phyloP scores from a whole-genome alignment of 352 stramenopile genomes.

The Vaucheria bursata region DNA sequence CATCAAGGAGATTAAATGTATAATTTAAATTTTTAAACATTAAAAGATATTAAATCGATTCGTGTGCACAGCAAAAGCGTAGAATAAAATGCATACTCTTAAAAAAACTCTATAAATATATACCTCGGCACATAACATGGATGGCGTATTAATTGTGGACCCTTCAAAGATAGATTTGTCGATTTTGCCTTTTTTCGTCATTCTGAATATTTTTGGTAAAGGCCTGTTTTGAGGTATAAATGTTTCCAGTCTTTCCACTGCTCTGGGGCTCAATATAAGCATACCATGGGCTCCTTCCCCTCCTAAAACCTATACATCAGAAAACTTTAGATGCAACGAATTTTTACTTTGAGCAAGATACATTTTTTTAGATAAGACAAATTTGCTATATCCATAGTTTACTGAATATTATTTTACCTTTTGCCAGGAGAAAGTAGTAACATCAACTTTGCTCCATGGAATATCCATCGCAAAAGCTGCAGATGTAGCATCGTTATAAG shows the following conservation, averaged over 20 bases:
- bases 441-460: conserved; percentile 93
- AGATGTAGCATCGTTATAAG: conserved; percentile 95
- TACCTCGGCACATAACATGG: conserved; percentile 91
- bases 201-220: conserved; percentile 97
- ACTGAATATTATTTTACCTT: no score
- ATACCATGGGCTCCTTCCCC: conserved; percentile 95
- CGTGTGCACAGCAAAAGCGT: no score
- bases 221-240: conserved; percentile 79
- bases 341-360: no score
- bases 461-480: conserved; percentile 98
- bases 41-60: no score
- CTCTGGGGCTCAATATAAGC: conserved; percentile 87
- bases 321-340: no score
- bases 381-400: no score
- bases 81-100: no score
- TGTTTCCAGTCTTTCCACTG: conserved; percentile 89
- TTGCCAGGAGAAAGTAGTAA: conserved; percentile 98
- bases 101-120: no score
- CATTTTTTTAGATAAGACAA: no score
- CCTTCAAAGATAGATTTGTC: conserved; percentile 89
- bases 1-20: no score
- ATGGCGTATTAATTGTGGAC: conserved; percentile 98
- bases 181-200: conserved; percentile 92
- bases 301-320: conserved; percentile 64
- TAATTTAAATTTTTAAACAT: no score